These are phyloP conservation scores for Chaetomiaceae sp. DNA, from an alignment of 2,329 filamentous ascomycete genomes.

Conservation along the genomic window DNA sequence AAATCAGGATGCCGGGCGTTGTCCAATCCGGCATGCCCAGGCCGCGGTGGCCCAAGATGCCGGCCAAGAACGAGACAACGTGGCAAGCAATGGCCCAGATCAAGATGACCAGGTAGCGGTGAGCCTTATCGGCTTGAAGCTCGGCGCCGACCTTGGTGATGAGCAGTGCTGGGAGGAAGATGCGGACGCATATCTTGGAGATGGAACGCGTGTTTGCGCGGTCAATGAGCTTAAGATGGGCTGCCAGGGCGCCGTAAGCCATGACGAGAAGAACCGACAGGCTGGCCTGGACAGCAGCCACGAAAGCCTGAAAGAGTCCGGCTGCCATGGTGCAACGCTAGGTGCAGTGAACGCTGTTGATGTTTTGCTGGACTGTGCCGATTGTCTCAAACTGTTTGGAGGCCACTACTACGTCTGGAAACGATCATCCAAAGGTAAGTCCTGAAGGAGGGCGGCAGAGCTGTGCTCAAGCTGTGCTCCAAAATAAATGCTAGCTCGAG, in stretches of 20 bases:
- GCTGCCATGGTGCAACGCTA: constrained; percentile 18
- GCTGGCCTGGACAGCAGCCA: constrained; percentile 44
- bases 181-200: constrained; percentile 43
- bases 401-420: too few relatives aligned
- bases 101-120: constrained; percentile 37
- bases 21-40: constrained; percentile 44
- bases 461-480: too few relatives aligned
- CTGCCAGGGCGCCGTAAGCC: constrained; percentile 40
- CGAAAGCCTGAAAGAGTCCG: constrained; percentile 35
- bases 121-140: constrained; percentile 35
- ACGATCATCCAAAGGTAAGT: too few relatives aligned
- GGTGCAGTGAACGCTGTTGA: too few relatives aligned
- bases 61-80: constrained; percentile 38
- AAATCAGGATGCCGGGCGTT: constrained; percentile 44
- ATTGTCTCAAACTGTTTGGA: too few relatives aligned
- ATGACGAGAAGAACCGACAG: constrained; percentile 46
- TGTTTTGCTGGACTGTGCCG: too few relatives aligned
- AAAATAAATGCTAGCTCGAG: too few relatives aligned
- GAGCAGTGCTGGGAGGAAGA: constrained; percentile 45
- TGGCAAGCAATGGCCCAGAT: constrained; percentile 41
- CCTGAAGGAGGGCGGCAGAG: too few relatives aligned
- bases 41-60: constrained; percentile 34
- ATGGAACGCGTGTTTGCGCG: constrained; percentile 37
- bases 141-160: constrained; percentile 43
- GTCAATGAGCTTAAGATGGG: constrained; percentile 37